Evolutionary conservation across 495 filamentous ascomycete species (phyloP).

Genomic region (Neurospora sp.): DNA sequence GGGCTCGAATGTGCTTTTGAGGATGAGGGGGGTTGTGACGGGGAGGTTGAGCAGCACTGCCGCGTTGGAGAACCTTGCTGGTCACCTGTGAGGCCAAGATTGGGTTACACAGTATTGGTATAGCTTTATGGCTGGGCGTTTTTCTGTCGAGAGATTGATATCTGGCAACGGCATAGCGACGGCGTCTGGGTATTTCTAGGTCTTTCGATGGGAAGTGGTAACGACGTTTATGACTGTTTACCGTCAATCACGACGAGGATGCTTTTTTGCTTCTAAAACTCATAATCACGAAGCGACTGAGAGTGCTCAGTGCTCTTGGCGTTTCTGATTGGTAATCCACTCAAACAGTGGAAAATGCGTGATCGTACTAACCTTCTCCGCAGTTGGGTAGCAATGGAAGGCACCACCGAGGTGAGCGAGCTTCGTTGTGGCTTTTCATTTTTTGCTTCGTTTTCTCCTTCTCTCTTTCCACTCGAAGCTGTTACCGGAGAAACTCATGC

Average conservation of each 20-base stretch:
- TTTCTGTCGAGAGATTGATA: not conserved
- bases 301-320: not conserved
- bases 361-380: not conserved
- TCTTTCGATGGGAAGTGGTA: not conserved
- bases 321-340: not conserved
- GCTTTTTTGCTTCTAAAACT: not conserved
- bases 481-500: not conserved
- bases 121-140: not conserved
- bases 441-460: not conserved
- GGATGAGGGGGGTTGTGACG: slow-evolving; percentile 51
- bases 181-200: not conserved
- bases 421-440: not conserved
- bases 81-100: not conserved
- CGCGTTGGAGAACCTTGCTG: not conserved
- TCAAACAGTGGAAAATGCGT: not conserved
- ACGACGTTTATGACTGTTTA: not conserved
- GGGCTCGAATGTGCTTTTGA: slow-evolving; percentile 56
- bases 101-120: not conserved
- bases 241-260: not conserved
- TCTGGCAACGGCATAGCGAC: not conserved
- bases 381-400: not conserved
- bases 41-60: slow-evolving; percentile 5
- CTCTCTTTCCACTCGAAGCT: not conserved
- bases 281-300: too few relatives aligned
- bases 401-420: not conserved